A percentile compares a stretch with the other conserved stretches of the same genome.
Conservation (phyloP, 495 filamentous ascomycete species). For the Amphirosellinia nigrospora region DNA sequence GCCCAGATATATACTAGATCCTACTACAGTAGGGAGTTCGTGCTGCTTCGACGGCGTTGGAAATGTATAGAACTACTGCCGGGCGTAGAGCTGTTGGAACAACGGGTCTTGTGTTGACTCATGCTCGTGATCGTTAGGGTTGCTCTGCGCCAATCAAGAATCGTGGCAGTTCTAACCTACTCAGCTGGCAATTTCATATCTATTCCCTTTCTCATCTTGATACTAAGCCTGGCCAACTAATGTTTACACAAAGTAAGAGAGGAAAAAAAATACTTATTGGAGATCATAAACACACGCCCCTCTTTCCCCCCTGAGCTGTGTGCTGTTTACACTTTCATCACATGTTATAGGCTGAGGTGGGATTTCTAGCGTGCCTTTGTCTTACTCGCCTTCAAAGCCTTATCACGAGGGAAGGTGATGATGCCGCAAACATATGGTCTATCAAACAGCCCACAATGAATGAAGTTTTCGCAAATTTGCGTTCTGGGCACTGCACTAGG, state of each 20-base stretch:
- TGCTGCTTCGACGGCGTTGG: background rate
- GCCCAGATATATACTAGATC: background rate
- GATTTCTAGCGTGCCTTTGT: background rate
- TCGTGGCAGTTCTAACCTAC: background rate
- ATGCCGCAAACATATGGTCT: conserved; percentile 7
- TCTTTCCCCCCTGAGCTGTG: too few species aligned
- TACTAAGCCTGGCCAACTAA: background rate
- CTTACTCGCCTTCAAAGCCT: background rate
- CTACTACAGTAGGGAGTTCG: background rate
- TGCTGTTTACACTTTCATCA: background rate
- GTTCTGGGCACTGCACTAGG: conserved; percentile 9
- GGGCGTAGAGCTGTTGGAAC: background rate
- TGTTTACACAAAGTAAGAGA: background rate
- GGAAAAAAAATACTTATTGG: background rate
- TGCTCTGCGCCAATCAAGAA: background rate
- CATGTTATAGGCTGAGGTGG: background rate
- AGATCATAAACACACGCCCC: background rate
- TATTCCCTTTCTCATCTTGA: background rate
- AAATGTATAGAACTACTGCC: background rate
- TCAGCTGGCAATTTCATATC: background rate
- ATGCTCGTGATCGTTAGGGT: background rate
- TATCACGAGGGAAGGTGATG: background rate
- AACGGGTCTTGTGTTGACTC: background rate
- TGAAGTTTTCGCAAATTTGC: conserved; percentile 1
- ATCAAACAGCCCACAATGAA: conserved; percentile 10